phyloP scores from a whole-genome alignment of 1,139 yeast genomes.

The Suhomyces wounanorum region DNA sequence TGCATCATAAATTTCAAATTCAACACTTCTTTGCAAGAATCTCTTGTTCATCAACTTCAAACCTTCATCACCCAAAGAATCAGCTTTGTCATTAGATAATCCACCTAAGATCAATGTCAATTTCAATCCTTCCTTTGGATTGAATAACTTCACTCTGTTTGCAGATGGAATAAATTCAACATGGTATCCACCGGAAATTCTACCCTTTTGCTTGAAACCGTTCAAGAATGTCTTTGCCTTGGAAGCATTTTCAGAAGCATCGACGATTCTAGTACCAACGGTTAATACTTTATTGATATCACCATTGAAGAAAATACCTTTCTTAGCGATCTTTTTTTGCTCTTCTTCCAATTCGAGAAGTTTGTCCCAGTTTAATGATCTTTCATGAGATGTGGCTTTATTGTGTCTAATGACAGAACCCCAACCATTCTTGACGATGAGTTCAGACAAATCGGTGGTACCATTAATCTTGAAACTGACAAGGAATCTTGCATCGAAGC shows the following conservation, averaged over 20 bases:
- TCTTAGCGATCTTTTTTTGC: conserved; percentile 53
- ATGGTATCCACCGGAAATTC: conserved; percentile 57
- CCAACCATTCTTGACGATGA: conserved; percentile 63
- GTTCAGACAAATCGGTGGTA: conserved; percentile 60
- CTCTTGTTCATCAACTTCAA: conserved; percentile 55
- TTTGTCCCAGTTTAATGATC: conserved; percentile 78
- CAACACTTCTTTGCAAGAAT: conserved; percentile 72
- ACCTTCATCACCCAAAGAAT: conserved; percentile 53
- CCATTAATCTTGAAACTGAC: conserved; percentile 52
- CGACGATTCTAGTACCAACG: conserved; percentile 64
- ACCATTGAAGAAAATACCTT: conserved; percentile 57
- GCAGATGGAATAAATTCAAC: conserved; percentile 73
- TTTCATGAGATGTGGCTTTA: conserved; percentile 66
- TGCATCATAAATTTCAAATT: conserved; percentile 64
- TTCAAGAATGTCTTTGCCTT: conserved; percentile 76
- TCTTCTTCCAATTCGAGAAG: conserved; percentile 69
- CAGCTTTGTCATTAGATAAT: conserved; percentile 52
- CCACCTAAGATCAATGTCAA: conserved; percentile 79
- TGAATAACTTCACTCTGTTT: conserved; percentile 63
- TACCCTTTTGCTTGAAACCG: conserved; percentile 66
- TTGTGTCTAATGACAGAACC: conserved; percentile 81
- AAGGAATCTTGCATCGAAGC: conserved; percentile 64
- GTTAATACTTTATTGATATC: conserved; percentile 52
- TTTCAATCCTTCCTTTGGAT: conserved; percentile 73
- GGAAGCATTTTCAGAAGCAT: conserved; percentile 73